Evolutionary conservation across 2,329 filamentous ascomycete genomes (phyloP), one percentile per base, ranked within the genome.

Genomic region (Verticillium nonalfalfae): DNA sequence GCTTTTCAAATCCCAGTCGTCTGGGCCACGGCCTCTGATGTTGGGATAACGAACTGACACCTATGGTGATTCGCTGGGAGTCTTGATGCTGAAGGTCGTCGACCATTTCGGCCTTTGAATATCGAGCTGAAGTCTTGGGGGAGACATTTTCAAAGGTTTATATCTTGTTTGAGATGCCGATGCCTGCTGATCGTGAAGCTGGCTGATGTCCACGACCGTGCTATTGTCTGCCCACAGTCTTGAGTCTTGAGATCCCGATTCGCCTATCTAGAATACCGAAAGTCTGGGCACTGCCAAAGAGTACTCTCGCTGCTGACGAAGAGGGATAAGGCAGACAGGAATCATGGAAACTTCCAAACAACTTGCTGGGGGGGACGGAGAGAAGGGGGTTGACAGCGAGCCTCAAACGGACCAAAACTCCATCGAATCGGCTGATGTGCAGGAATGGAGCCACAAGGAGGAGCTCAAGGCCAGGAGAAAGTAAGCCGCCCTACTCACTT

Each of bases 401-500:
- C 59, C 64, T 26, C 61, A 61, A 18, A 63, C 59, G 11, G 64
- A 65, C 55, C 64, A 59, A 14, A 64, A 61, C 39, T 58, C 62
- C 34, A 9, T 45, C 1, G 56, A 57, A 9, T 38, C 55, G 15
- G 56, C 60, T 5, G 60, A 63, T 26, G 45, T 58, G 36, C 18
- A 57, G 11, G 63, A 63, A 31, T 68, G 65, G 66, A 63, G 63
- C 31, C 6, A 31, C 4, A 52, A 63, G 18, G 61, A 65, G 50
- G 65, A 68, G 45, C 31, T 54, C 11, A 64, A 40, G 35, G 66
- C 66, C 2, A 67, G 63, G 56, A 60, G 59, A 50, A 68, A 66
- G 66, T 66, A 34, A 55, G 65, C 50, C 56, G 39, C 13, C 57
- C 58, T 1, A 14, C n/a, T 4, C 15, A 26, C 26, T 3, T 13